Evolutionary conservation across 257 asterid genomes (phyloP).

Genomic region (Solanum tacnaense): DNA sequence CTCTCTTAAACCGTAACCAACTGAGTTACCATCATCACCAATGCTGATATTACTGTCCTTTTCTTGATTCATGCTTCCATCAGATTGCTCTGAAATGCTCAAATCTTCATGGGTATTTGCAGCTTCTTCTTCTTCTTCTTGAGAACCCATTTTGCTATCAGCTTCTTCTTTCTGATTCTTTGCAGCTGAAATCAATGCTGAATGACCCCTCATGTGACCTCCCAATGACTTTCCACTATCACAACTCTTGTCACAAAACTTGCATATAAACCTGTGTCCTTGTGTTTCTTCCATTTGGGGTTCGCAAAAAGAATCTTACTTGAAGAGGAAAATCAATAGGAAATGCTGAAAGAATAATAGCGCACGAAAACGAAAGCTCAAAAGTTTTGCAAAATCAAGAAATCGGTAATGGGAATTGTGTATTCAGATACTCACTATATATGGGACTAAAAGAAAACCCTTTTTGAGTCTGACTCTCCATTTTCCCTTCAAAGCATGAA

Average conservation of each 20-base stretch:
- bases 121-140: constrained; percentile 6
- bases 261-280: constrained; percentile 49
- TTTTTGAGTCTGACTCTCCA: constrained; percentile 2
- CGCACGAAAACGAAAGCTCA: background rate
- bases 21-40: constrained; percentile 26
- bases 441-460: background rate
- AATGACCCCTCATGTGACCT: constrained; percentile 87
- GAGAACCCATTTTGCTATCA: constrained; percentile 11
- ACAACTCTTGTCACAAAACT: constrained; percentile 57
- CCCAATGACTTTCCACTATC: constrained; percentile 77
- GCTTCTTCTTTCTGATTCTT: constrained; percentile 23
- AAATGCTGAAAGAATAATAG: background rate
- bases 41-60: constrained; percentile 4
- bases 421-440: background rate
- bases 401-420: background rate
- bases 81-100: constrained; percentile 16
- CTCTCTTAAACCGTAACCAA: constrained; percentile 47
- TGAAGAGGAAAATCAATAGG: constrained; percentile 10
- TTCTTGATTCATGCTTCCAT: constrained; percentile 17
- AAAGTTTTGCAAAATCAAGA: background rate
- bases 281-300: constrained; percentile 22
- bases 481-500: constrained; percentile 1
- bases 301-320: constrained; percentile 14
- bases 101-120: background rate
- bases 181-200: constrained; percentile 50